Conservation (phyloP, 805 yeast genomes). For the Monosporozyma solicola region DNA sequence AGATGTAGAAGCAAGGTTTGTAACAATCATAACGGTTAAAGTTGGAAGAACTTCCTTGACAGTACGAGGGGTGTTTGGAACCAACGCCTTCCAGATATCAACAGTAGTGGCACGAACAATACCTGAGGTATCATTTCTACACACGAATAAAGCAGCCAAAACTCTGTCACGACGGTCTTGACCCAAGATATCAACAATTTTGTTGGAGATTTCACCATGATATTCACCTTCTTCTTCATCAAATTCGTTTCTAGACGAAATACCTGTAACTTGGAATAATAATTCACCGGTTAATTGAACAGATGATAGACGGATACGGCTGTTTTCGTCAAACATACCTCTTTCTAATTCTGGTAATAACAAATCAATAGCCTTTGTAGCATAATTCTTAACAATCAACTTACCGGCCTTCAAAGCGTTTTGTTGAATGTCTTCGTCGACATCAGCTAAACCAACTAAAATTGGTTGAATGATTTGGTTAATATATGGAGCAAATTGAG, state of each 20-base stretch:
- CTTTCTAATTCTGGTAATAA: conserved; percentile 87
- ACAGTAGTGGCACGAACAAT: conserved; percentile 82
- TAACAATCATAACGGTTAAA: conserved; percentile 69
- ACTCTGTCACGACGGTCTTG: conserved; percentile 80
- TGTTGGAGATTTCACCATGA: conserved; percentile 46
- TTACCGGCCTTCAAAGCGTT: conserved; percentile 89
- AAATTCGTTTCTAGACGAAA: conserved; percentile 66
- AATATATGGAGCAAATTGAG: conserved; percentile 84
- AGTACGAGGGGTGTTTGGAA: conserved; percentile 90
- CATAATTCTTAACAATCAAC: conserved; percentile 81
- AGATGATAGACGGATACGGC: conserved; percentile 85
- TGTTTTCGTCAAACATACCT: conserved; percentile 74
- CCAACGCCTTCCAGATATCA: conserved; percentile 95
- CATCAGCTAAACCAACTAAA: conserved; percentile 83
- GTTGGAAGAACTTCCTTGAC: conserved; percentile 86
- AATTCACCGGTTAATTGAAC: conserved; percentile 94
- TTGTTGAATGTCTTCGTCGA: conserved; percentile 77
- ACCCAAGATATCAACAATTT: conserved; percentile 73
- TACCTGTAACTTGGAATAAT: conserved; percentile 88
- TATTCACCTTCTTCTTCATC: conserved; percentile 36
- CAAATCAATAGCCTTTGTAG: conserved; percentile 85
- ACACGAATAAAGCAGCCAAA: conserved; percentile 76
- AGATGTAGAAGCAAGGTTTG: conserved; percentile 75
- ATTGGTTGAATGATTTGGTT: conserved; percentile 84
- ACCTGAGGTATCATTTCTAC: conserved; percentile 87